Conservation (phyloP, 140 eudicot species). For the Senecio squalidus region DNA sequence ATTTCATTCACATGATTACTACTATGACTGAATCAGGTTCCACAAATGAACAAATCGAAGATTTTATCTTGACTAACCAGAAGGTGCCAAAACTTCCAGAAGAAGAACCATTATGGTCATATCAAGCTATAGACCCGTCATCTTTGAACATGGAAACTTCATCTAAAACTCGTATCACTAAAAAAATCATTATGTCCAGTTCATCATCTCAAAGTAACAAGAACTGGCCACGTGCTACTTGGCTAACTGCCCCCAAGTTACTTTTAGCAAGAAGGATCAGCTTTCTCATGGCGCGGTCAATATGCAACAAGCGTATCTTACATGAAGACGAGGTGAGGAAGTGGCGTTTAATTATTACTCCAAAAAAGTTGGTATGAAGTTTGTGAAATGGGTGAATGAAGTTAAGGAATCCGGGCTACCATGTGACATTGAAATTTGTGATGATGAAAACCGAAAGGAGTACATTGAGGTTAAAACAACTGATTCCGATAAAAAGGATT, state of each 20-base stretch:
- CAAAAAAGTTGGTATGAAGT: slow-evolving; percentile 12
- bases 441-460: slow-evolving; percentile 31
- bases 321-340: slow-evolving; percentile 36
- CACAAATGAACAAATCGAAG: slow-evolving; percentile 41
- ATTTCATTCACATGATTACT: slow-evolving; percentile 37
- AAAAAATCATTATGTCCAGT: slow-evolving; percentile 17
- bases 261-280: slow-evolving; percentile 28
- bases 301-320: slow-evolving; percentile 21
- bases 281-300: slow-evolving; percentile 25
- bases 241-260: slow-evolving; percentile 67
- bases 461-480: slow-evolving; percentile 84
- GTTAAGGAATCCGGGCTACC: slow-evolving; percentile 41
- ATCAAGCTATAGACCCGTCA: too few relatives aligned
- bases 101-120: slow-evolving; percentile 35
- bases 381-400: slow-evolving; percentile 39
- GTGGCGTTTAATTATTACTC: slow-evolving; percentile 26
- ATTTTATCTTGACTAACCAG: slow-evolving; percentile 38
- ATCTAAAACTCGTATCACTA: neutral
- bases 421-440: slow-evolving; percentile 47
- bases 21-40: slow-evolving; percentile 47
- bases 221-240: slow-evolving; percentile 57
- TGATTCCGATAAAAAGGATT: slow-evolving; percentile 41
- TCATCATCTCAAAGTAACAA: slow-evolving; percentile 25
- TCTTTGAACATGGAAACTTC: slow-evolving; percentile 11
- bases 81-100: slow-evolving; percentile 40